Percentiles rank a stretch among this genome's conserved stretches.
phyloP scores from a whole-genome alignment of 2,329 filamentous ascomycete species.

The Macrophomina tecta region DNA sequence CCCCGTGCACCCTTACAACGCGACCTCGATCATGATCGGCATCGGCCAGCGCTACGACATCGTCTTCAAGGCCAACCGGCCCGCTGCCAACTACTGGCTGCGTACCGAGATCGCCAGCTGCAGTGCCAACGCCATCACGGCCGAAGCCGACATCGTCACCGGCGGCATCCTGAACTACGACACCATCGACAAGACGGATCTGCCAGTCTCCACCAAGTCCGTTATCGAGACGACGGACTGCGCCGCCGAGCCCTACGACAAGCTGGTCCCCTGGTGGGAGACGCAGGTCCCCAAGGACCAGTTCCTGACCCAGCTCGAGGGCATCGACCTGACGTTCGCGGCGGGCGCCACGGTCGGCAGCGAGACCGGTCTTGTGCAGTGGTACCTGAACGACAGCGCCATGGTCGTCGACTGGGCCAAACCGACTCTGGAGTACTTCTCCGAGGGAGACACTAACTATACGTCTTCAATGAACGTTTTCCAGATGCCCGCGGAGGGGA shows the following conservation, averaged over 20 bases:
- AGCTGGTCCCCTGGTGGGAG: conserved; percentile 44
- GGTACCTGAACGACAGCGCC: conserved; percentile 47
- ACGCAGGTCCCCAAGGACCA: conserved; percentile 21
- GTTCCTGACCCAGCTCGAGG: conserved; percentile 27
- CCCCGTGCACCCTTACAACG: conserved; percentile 48
- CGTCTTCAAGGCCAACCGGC: conserved; percentile 44
- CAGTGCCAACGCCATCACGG: conserved; percentile 30
- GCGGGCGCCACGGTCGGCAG: neutral
- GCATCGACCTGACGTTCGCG: conserved; percentile 32
- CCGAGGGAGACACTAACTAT: conserved; percentile 37
- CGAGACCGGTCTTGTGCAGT: conserved; percentile 37
- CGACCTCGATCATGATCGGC: conserved; percentile 41
- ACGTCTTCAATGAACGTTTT: conserved; percentile 38
- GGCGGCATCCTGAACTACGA: conserved; percentile 50
- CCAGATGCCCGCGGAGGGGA: conserved; percentile 35
- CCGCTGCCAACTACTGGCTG: conserved; percentile 43
- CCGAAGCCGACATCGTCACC: conserved; percentile 42
- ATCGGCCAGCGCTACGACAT: conserved; percentile 49
- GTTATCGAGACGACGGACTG: conserved; percentile 29
- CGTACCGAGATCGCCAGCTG: conserved; percentile 40
- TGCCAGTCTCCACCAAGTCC: conserved; percentile 9
- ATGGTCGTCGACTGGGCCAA: conserved; percentile 45
- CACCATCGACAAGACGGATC: conserved; percentile 33
- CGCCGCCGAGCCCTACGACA: conserved; percentile 38
- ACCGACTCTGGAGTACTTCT: conserved; percentile 46